Conservation (phyloP, 2,329 filamentous ascomycete species). For the Trichoderma semiorbis region DNA sequence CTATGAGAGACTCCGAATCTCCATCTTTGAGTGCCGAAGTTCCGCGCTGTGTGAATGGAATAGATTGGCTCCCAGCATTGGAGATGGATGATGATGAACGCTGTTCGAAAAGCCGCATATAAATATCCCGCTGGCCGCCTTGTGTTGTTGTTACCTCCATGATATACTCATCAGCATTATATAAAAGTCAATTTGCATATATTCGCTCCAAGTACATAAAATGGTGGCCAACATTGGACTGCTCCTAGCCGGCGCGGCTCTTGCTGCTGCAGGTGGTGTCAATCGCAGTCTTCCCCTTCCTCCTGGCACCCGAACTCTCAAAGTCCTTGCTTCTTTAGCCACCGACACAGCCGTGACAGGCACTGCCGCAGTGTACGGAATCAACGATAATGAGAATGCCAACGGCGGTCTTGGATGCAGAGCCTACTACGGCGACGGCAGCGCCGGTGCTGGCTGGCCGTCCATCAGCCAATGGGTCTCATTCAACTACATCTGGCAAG, state of each 20-base stretch:
- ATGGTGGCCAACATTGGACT: neutral
- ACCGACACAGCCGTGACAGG: neutral
- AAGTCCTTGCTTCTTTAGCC: neutral
- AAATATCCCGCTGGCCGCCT: neutral
- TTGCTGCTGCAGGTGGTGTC: neutral
- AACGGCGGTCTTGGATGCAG: neutral
- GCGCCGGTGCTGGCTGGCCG: neutral
- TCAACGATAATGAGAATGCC: neutral
- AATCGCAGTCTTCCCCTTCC: neutral
- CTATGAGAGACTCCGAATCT: neutral
- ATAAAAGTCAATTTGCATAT: neutral
- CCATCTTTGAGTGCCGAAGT: neutral
- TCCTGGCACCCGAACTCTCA: neutral
- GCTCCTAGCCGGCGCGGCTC: neutral
- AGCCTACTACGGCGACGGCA: neutral
- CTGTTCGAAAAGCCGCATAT: neutral
- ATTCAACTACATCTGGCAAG: neutral
- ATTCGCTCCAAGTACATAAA: neutral
- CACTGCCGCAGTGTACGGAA: neutral
- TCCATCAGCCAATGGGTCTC: neutral
- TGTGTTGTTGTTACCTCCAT: neutral
- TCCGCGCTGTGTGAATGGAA: neutral
- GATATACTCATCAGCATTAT: neutral
- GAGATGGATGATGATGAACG: neutral
- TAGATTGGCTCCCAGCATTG: neutral